phyloP scores from a whole-genome alignment of 2,329 filamentous ascomycete genomes.

The Verticillium zaregamsianum region DNA sequence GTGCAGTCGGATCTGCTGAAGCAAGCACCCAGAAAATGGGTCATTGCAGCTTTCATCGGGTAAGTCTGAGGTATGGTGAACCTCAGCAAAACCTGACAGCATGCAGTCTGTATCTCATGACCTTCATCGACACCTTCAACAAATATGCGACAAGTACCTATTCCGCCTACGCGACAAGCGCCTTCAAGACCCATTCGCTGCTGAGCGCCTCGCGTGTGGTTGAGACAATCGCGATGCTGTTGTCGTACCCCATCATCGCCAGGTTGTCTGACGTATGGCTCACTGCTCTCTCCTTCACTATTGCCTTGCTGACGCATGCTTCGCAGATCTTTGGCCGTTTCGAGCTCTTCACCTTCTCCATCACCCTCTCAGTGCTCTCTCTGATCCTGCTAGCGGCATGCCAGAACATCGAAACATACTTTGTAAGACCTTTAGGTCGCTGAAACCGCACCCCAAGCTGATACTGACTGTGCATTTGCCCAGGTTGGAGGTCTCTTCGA shows the following conservation, averaged over 20 bases:
- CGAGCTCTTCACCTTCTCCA: slow-evolving; percentile 38
- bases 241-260: slow-evolving; percentile 55
- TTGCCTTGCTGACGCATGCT: slow-evolving; percentile 17
- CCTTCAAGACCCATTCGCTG: slow-evolving; percentile 43
- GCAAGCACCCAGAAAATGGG: background rate
- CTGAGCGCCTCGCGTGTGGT: slow-evolving; percentile 45
- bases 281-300: too few relatives aligned
- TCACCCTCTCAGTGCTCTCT: slow-evolving; percentile 41
- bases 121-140: slow-evolving; percentile 23
- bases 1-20: background rate
- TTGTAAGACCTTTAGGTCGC: slow-evolving; percentile 46
- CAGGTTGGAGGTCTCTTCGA: slow-evolving; percentile 53
- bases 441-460: slow-evolving; percentile 54
- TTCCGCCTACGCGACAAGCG: slow-evolving; percentile 26
- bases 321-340: slow-evolving; percentile 44
- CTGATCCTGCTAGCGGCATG: slow-evolving; percentile 62
- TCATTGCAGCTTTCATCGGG: background rate
- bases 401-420: slow-evolving; percentile 52
- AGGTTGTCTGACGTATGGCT: slow-evolving; percentile 46
- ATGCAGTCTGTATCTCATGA: slow-evolving; percentile 11
- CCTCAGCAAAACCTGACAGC: background rate
- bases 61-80: background rate
- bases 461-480: slow-evolving; percentile 25
- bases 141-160: slow-evolving; percentile 26
- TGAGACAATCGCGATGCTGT: slow-evolving; percentile 40